Conservation (phyloP, 805 yeast species). For the Cyberlindnera maclurae region DNA sequence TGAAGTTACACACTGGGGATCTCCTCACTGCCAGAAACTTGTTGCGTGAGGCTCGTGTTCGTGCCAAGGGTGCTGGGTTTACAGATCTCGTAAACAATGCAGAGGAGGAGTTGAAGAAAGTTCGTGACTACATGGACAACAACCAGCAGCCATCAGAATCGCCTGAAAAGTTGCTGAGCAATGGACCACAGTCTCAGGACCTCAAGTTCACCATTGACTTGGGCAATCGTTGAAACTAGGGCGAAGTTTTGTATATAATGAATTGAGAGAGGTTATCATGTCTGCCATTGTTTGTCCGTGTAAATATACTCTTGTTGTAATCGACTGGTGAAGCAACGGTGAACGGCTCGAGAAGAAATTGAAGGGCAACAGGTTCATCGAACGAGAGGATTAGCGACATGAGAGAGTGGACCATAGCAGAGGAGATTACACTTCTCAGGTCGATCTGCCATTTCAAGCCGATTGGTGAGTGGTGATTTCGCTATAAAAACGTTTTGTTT, state of each 20-base stretch:
- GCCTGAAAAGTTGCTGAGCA: too few species aligned
- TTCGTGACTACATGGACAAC: constrained; percentile 26
- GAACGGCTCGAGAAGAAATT: too few species aligned
- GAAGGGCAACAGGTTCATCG: too few species aligned
- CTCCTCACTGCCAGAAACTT: constrained; percentile 51
- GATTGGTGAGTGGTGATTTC: constrained; percentile 36
- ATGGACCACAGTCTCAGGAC: too few species aligned
- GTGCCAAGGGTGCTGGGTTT: constrained; percentile 63
- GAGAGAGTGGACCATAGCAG: constrained; percentile 48
- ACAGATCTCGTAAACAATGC: constrained; percentile 55
- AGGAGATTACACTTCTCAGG: constrained; percentile 54
- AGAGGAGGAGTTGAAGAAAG: constrained; percentile 56
- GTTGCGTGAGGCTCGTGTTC: constrained; percentile 59
- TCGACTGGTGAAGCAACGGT: too few species aligned
- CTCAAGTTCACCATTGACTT: too few species aligned
- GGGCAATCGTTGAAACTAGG: too few species aligned
- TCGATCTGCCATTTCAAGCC: constrained; percentile 64
- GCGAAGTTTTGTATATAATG: too few species aligned
- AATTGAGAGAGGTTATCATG: too few species aligned
- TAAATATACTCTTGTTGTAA: too few species aligned
- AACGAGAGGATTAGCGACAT: too few species aligned
- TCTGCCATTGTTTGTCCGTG: too few species aligned
- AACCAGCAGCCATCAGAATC: background rate
- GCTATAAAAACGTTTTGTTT: background rate
- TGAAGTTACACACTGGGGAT: constrained; percentile 53